Base-by-base conservation (phyloP, 495 filamentous ascomycete species). In the Penicillium turbatum region DNA sequence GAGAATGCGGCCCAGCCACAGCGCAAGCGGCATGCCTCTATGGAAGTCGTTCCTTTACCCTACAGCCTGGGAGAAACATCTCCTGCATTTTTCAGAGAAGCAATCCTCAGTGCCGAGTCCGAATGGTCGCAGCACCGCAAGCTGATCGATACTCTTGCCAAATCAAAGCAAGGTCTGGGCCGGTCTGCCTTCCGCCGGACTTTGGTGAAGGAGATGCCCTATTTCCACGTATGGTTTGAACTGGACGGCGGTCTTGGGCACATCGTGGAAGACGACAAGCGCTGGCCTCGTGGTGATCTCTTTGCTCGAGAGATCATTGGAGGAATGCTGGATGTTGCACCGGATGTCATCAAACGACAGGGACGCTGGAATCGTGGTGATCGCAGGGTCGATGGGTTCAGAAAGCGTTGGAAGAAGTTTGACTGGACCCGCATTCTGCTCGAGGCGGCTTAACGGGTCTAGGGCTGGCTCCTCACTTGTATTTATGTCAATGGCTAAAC, bases 121-220 rank as follows among this genome's bases (percentile, higher is more conserved):
- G 90, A 97, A 70, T 97, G 95, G 93, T 80, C 88, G 6, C 95
- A 97, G 70, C 93, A 98, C 68, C 86, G 86, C 64, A 93, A 95
- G 66, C 72, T 97, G 54, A 95, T 97, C 46, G 91, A 97, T 65
- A 97, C 93, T 0, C 82, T 88, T 11, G 76, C 80, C 39, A 83
- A 83, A 62, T 78, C 86, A 5, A 81, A 77, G 53, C 78, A 83
- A 45, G 85, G 89, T 1, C 62, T 89, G 32, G 95, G 95, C 0
- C 87, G 88, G 66, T 65, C 76, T 52, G 91, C 93, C 39, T 97
- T 98, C 70, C 81, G 93, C 3, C 77, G 84, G 41, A 85, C 81
- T 2, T 70, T 98, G 30, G 89, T 86, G 21, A 97, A 95, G 75
- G 93, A 98, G 73, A 95, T 96, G 91, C 93, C 93, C 21, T 98